Evolutionary conservation across 1,284 basidiomycete genomes (phyloP).

Genomic region (Heterobasidion occidentale): DNA sequence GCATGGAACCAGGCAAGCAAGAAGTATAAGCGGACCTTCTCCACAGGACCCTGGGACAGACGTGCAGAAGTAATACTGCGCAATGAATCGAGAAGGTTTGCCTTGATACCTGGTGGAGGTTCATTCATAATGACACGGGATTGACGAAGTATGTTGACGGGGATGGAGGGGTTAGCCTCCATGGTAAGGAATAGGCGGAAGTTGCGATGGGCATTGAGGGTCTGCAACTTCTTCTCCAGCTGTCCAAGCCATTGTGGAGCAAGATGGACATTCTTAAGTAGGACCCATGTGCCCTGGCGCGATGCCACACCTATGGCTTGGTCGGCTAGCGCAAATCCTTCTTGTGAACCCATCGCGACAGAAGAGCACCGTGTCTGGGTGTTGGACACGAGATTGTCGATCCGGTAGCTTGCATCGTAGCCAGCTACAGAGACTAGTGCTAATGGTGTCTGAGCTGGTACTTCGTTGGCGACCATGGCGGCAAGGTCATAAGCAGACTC

Average conservation of each 20-base stretch:
- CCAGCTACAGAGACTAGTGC: slow-evolving; percentile 89
- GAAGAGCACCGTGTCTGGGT: slow-evolving; percentile 72
- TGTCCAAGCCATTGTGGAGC: slow-evolving; percentile 92
- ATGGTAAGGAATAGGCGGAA: slow-evolving; percentile 97
- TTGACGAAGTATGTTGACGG: slow-evolving; percentile 92
- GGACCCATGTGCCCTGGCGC: slow-evolving; percentile 87
- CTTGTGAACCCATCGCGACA: slow-evolving; percentile 97
- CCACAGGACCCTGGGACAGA: slow-evolving; percentile 75
- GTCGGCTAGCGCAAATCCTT: slow-evolving; percentile 91
- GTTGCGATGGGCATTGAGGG: slow-evolving; percentile 76
- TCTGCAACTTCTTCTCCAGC: slow-evolving; percentile 94
- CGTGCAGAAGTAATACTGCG: slow-evolving; percentile 67
- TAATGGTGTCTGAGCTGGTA: slow-evolving; percentile 77
- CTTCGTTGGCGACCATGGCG: slow-evolving; percentile 71
- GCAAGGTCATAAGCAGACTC: slow-evolving; percentile 71
- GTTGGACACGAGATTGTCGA: slow-evolving; percentile 82
- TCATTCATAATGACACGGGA: slow-evolving; percentile 97
- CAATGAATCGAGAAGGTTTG: slow-evolving; percentile 90
- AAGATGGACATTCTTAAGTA: slow-evolving; percentile 94
- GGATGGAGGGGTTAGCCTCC: slow-evolving; percentile 90
- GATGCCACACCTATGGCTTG: slow-evolving; percentile 89
- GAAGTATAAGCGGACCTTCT: slow-evolving; percentile 89
- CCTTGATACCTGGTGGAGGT: slow-evolving; percentile 91
- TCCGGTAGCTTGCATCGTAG: slow-evolving; percentile 94
- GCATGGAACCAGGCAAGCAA: slow-evolving; percentile 98